Percentiles rank a stretch among this genome's conserved stretches.
These are phyloP conservation scores for Paecilomyces variotii DNA, from an alignment of 2,329 filamentous ascomycete genomes.

Conservation along the genomic window DNA sequence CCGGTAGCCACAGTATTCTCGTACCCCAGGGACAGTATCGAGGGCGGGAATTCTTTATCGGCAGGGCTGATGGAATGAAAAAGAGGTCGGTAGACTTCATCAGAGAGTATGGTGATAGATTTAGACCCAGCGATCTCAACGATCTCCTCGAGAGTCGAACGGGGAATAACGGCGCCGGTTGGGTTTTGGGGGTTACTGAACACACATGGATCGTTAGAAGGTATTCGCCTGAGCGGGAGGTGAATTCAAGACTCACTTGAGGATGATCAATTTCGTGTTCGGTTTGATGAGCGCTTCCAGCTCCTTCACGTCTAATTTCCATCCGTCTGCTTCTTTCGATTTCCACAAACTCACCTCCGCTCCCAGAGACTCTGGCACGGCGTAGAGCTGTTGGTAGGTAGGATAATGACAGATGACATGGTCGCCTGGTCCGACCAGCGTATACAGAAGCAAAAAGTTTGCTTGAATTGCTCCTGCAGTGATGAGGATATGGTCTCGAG, in stretches of 20 bases:
- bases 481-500: slow-evolving; percentile 61
- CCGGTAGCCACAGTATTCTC: slow-evolving; percentile 63
- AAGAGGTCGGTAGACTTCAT: slow-evolving; percentile 78
- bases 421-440: slow-evolving; percentile 63
- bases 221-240: background rate
- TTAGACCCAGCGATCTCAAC: slow-evolving; percentile 55
- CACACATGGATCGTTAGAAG: background rate
- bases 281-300: slow-evolving; percentile 53
- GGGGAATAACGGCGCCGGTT: slow-evolving; percentile 62
- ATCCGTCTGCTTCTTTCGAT: slow-evolving; percentile 55
- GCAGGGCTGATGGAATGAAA: slow-evolving; percentile 60
- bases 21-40: slow-evolving; percentile 64
- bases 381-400: slow-evolving; percentile 78
- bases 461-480: slow-evolving; percentile 74
- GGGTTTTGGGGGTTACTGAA: slow-evolving; percentile 73
- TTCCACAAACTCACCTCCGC: slow-evolving; percentile 73
- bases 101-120: slow-evolving; percentile 60
- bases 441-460: slow-evolving; percentile 74
- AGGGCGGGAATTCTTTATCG: slow-evolving; percentile 53
- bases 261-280: slow-evolving; percentile 50
- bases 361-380: slow-evolving; percentile 64
- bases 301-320: slow-evolving; percentile 59
- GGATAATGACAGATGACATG: slow-evolving; percentile 83
- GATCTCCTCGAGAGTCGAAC: slow-evolving; percentile 51
- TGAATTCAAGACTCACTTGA: slow-evolving; percentile 39